Evolutionary conservation across 148 eudicot genomes (phyloP), one percentile per base, ranked within the genome.

Genomic region (Rhododendron mucronatum): DNA sequence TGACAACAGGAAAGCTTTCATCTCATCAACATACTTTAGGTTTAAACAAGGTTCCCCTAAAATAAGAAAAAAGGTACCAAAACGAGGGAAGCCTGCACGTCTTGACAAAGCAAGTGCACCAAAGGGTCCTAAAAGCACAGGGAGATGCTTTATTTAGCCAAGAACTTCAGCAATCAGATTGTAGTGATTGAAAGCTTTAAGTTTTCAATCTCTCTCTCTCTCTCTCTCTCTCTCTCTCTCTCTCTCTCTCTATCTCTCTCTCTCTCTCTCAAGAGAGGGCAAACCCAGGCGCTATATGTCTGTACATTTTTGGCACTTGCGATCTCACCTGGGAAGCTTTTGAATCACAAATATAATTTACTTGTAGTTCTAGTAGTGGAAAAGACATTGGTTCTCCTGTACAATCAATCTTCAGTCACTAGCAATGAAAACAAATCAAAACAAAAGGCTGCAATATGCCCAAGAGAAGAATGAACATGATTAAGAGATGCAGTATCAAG

Each of bases 121-220:
- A 37, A 26, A 82, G 57, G 51, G 35, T 61, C 21, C 71, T 20
- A 8, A 82, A 82, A 57, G 28, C 48, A 47, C 5, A 45, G 33
- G 28, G 2, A 47, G n/a, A 78, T 47, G 33, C 30, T 78, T 23
- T 45, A 78, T 50, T 11, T 47, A 16, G 61, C 81, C 82, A 48
- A 79, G 33, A 79, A 79, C 39, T 79, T 79, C 53, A 47, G 82
- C 48, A 79, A 79, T 79, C 53, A 47, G 20, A 79, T 48, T 20
- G 26, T 41, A 21, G n/a, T 77, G 12, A 76, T 41, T 48, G 39
- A 78, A 53, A 78, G 37, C 14, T 44, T 23, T 8, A 55, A 41
- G 44, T 41, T 41, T 41, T 5, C 44, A 41, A 41, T 41, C 45
- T 6, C 7, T 41, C 45, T 41, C 45, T 41, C 44, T 35, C 16